Conservation (phyloP, 139 green algal genomes). For the Auxenochlorella pyrenoidosa region DNA sequence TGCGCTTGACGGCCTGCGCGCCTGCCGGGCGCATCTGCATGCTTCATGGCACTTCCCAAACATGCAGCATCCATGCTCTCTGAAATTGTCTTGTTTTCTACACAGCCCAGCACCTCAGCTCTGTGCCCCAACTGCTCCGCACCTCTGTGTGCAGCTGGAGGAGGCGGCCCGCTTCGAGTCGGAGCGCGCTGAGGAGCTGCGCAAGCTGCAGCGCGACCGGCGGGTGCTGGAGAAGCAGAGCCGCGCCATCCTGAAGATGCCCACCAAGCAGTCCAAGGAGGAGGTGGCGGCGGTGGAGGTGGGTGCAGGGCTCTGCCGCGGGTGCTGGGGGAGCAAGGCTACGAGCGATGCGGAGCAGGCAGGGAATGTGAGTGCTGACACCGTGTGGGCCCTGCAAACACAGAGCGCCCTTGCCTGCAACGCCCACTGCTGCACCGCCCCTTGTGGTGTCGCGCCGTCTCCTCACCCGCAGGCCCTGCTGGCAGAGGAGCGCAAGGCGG, state of each 20-base stretch:
- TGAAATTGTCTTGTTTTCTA: background rate
- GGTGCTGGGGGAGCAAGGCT: too few species aligned
- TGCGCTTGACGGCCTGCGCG: too few species aligned
- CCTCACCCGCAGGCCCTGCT: constrained; percentile 62
- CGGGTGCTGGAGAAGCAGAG: constrained; percentile 83
- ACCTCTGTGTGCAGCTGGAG: background rate
- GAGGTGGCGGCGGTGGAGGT: constrained; percentile 57
- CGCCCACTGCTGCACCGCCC: background rate
- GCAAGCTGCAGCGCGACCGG: constrained; percentile 67
- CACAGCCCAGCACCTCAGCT: too few species aligned
- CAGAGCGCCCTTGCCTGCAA: background rate
- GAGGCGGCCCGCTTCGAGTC: constrained; percentile 44
- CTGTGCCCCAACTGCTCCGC: too few species aligned
- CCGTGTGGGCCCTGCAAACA: too few species aligned
- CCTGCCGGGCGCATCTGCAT: too few species aligned
- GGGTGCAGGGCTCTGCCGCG: background rate
- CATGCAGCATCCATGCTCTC: too few species aligned
- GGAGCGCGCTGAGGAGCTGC: constrained; percentile 57
- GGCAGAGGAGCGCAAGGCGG: constrained; percentile 70
- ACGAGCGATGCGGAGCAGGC: too few species aligned
- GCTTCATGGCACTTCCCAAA: too few species aligned
- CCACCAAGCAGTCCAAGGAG: constrained; percentile 81
- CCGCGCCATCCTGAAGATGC: constrained; percentile 71
- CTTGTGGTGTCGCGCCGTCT: background rate
- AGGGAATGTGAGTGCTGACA: too few species aligned